Evolutionary conservation across 169 alveolate genomes (phyloP), one percentile per base, ranked within the genome.

Genomic region (Plasmodium adleri): DNA sequence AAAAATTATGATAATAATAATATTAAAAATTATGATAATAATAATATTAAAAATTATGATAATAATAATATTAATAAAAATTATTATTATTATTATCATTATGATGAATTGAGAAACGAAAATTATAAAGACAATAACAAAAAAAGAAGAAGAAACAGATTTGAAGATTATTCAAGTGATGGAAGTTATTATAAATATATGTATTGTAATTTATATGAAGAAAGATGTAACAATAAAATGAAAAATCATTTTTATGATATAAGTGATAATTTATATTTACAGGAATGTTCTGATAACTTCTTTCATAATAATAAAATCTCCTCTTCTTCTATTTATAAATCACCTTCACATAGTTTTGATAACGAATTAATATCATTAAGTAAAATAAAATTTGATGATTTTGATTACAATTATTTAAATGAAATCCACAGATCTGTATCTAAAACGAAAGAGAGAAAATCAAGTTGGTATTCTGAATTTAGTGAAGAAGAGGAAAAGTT

Each of bases 121-220:
- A 49, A 68, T 22, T 13, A 5, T 3, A 24, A 58, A 56, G 32
- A 50, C 26, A 58, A 39, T 9, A 43, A 71, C 22, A 71, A 60
- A 20, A 56, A 8, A 24, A 59, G 13, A n/a, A 74, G 26, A 54
- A 83, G 26, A 15, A 83, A 83, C 10, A 28, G 15, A 72, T 83
- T 54, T 68, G 91, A 83, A 22, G 85, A 83, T 17, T 83, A 68
- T 63, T 83, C 91, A 45, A 83, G 91, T 63, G 91, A 83, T 71
- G 91, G 91, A 12, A 83, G 91, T 49, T 83, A 83, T 70, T 83
- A 83, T 28, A 67, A 71, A 83, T 59, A 83, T 73, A 58, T 83
- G 73, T 83, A 83, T 66, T 32, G 85, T 28, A 70, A 83, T 83
- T 72, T 83, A 15, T 83, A 83, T 13, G 91, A 83, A 56, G 91